Evolutionary conservation across 208 protist genomes (phyloP).

Genomic region (Trypanosoma brucei): DNA sequence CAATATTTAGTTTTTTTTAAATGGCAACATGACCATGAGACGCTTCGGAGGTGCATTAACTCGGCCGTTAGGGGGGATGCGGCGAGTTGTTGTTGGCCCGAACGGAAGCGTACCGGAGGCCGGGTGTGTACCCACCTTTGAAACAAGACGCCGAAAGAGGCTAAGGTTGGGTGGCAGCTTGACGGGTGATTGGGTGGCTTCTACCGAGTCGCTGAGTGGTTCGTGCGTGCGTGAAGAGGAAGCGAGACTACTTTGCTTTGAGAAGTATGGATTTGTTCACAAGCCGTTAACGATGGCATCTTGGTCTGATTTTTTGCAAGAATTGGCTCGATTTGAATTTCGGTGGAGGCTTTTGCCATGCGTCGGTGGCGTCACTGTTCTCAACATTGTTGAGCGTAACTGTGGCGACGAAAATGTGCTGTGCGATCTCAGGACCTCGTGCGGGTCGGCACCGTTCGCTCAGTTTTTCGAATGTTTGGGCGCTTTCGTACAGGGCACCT

Average conservation of each 20-base stretch:
- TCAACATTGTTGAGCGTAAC: conserved; percentile 55
- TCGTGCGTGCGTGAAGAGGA: neutral
- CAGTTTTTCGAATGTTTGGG: conserved; percentile 70
- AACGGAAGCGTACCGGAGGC: no score
- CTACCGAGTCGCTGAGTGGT: neutral
- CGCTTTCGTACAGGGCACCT: conserved; percentile 28
- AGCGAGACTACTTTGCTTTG: conserved; percentile 29
- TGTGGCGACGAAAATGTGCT: conserved; percentile 42
- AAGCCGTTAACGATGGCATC: conserved; percentile 52
- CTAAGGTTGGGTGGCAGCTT: no score
- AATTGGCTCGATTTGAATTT: conserved; percentile 61
- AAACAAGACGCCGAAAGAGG: no score
- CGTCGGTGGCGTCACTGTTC: conserved; percentile 34
- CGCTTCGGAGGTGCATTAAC: no score
- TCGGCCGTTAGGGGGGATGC: no score
- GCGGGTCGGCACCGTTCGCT: conserved; percentile 44
- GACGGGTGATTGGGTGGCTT: no score
- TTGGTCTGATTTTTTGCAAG: conserved; percentile 65
- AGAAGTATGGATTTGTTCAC: conserved; percentile 69
- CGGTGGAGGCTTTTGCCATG: conserved; percentile 49
- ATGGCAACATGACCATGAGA: no score
- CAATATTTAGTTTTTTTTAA: no score
- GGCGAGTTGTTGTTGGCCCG: no score
- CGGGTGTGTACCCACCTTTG: no score
- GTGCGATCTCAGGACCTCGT: conserved; percentile 37